phyloP scores from a whole-genome alignment of 371 early-diverging fungal species.

The Lichtheimia ornata region DNA sequence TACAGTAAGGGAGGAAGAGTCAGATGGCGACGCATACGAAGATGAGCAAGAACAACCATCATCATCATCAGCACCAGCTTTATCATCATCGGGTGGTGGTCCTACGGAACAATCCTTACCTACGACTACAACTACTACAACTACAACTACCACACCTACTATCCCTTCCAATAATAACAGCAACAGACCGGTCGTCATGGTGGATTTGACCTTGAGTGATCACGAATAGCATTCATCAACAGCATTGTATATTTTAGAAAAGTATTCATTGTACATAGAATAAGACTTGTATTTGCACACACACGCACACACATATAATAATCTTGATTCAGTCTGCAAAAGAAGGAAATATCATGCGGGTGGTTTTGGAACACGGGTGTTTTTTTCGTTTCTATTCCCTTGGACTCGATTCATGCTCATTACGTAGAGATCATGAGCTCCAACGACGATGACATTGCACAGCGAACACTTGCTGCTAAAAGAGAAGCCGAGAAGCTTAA shows the following conservation, averaged over 20 bases:
- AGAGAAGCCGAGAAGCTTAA: slow-evolving; percentile 96
- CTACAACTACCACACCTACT: too few relatives aligned
- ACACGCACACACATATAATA: background rate
- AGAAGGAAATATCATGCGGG: background rate
- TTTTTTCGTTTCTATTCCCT: background rate
- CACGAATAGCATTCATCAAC: background rate
- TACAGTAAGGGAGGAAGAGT: slow-evolving; percentile 13
- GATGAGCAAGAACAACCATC: slow-evolving; percentile 25
- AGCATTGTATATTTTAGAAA: background rate
- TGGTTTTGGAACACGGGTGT: background rate
- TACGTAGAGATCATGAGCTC: slow-evolving; percentile 7
- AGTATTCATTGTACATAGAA: slow-evolving; percentile 1
- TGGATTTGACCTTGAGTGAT: background rate
- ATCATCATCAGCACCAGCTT: slow-evolving; percentile 5
- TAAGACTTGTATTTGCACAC: background rate
- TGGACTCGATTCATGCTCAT: background rate
- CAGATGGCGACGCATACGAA: slow-evolving; percentile 1
- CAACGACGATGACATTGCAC: slow-evolving; percentile 74
- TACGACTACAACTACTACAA: background rate
- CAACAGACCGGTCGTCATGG: too few relatives aligned
- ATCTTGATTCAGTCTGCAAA: background rate
- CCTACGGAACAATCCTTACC: background rate
- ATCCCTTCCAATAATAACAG: too few relatives aligned
- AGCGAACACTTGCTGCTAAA: slow-evolving; percentile 87
- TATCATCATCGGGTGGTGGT: background rate